Percentiles rank a stretch among this genome's conserved stretches.
Evolutionary conservation across 1,284 basidiomycete species (phyloP).

Genomic region (Microstroma glucosiphilum): DNA sequence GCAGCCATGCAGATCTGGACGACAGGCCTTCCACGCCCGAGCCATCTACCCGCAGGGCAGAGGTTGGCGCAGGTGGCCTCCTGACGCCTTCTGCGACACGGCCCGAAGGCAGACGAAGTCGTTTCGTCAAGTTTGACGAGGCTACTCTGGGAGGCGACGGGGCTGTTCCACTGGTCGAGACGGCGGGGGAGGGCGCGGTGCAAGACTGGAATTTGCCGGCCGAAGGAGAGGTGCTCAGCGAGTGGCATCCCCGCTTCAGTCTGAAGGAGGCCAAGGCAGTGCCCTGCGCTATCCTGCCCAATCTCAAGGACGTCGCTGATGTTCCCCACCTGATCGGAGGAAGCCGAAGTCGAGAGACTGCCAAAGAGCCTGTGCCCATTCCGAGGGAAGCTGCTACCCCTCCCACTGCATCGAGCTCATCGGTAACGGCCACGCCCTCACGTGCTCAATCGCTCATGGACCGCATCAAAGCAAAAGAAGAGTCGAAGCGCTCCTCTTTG

Average conservation of each 20-base stretch:
- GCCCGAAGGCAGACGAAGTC: constrained; percentile 12
- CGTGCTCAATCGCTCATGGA: constrained; percentile 20
- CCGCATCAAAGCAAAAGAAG: constrained; percentile 33
- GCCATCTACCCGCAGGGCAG: neutral
- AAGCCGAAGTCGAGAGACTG: too few species aligned
- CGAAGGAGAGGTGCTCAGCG: constrained; percentile 9
- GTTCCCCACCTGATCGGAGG: neutral
- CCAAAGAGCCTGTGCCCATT: too few species aligned
- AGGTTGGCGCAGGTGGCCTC: constrained; percentile 10
- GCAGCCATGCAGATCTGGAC: neutral
- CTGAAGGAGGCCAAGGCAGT: constrained; percentile 20
- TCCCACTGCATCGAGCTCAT: neutral
- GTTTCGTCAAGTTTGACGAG: constrained; percentile 7
- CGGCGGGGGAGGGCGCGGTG: neutral
- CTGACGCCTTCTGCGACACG: constrained; percentile 13
- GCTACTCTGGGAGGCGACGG: neutral
- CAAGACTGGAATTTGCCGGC: constrained; percentile 11
- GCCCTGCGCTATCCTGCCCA: constrained; percentile 20
- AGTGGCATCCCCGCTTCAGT: constrained; percentile 26
- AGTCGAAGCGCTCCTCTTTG: constrained; percentile 20
- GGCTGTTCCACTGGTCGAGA: neutral
- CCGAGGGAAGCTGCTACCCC: neutral
- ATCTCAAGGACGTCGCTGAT: constrained; percentile 12
- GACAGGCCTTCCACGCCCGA: constrained; percentile 8
- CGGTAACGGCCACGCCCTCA: constrained; percentile 3